These are phyloP conservation scores for Purshia tridentata DNA, from an alignment of 306 rosid species.

Conservation along the genomic window DNA sequence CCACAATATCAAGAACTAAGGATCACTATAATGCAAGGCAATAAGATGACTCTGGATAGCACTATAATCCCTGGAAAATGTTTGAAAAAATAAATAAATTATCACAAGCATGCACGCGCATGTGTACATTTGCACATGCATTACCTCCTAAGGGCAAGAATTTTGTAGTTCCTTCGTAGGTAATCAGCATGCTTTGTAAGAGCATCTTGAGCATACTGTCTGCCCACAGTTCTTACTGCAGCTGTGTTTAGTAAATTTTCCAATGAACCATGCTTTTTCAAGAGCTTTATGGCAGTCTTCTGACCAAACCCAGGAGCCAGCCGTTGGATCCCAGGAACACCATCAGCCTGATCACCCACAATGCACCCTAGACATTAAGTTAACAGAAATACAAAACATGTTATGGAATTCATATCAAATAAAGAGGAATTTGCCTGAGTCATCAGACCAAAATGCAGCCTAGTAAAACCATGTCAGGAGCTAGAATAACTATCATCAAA, in stretches of 20 bases:
- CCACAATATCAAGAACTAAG: slow-evolving; percentile 14
- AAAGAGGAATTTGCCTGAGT: background rate
- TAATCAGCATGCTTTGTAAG: slow-evolving; percentile 67
- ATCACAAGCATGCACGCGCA: background rate
- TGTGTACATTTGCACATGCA: background rate
- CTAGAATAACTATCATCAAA: background rate
- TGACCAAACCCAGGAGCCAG: slow-evolving; percentile 86
- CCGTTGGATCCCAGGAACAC: slow-evolving; percentile 94
- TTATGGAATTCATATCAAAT: background rate
- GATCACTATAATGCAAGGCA: slow-evolving; percentile 4
- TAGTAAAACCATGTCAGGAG: background rate
- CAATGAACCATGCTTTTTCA: slow-evolving; percentile 81
- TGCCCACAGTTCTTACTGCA: slow-evolving; percentile 82
- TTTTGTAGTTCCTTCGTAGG: slow-evolving; percentile 69
- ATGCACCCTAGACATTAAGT: slow-evolving; percentile 61
- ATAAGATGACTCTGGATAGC: background rate
- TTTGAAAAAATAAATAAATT: background rate
- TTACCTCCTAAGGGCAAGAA: slow-evolving; percentile 79
- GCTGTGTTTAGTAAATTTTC: slow-evolving; percentile 70
- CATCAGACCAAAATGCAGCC: slow-evolving; percentile 7
- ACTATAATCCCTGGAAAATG: slow-evolving; percentile 18
- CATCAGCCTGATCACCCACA: slow-evolving; percentile 83
- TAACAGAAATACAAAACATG: slow-evolving; percentile 13
- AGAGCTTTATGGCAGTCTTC: slow-evolving; percentile 88
- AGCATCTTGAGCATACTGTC: slow-evolving; percentile 88